Evolutionary conservation across 441 rosid genomes (phyloP).

Genomic region (Erysimum pusillum): DNA sequence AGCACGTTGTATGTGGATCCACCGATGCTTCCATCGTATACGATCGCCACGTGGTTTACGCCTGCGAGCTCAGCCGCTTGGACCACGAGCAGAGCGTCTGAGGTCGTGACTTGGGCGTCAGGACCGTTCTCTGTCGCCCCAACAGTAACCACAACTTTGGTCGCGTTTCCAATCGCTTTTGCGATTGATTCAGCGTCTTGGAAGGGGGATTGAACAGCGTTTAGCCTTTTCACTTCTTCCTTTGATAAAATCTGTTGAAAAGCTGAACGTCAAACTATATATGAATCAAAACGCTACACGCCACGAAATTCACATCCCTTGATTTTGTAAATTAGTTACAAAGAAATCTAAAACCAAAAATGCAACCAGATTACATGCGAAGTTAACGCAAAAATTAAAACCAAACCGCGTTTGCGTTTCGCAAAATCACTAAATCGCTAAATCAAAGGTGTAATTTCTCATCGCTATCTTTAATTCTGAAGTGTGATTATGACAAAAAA

Average conservation of each 20-base stretch:
- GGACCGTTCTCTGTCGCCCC: constrained; percentile 84
- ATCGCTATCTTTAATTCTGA: neutral
- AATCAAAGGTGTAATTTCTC: neutral
- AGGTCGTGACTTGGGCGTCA: constrained; percentile 61
- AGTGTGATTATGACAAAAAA: constrained; percentile 3
- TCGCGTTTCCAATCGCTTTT: constrained; percentile 96
- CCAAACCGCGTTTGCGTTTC: neutral
- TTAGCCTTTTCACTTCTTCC: constrained; percentile 77
- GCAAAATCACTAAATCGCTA: neutral
- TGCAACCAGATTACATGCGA: neutral
- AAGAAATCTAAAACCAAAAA: neutral
- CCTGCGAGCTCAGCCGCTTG: constrained; percentile 88
- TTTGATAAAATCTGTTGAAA: constrained; percentile 77
- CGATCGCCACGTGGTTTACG: constrained; percentile 82
- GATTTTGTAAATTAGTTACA: neutral
- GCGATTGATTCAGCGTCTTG: constrained; percentile 80
- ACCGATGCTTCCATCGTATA: constrained; percentile 62
- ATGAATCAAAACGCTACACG: constrained; percentile 27
- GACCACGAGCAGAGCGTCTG: constrained; percentile 80
- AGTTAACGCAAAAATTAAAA: neutral
- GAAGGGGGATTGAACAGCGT: constrained; percentile 86
- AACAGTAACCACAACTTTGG: constrained; percentile 87
- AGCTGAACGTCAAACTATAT: constrained; percentile 19
- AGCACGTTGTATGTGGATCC: constrained; percentile 78
- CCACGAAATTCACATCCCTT: neutral